Evolutionary conservation across 2,329 filamentous ascomycete species (phyloP).

Genomic region (Neodidymelliopsis sp.): DNA sequence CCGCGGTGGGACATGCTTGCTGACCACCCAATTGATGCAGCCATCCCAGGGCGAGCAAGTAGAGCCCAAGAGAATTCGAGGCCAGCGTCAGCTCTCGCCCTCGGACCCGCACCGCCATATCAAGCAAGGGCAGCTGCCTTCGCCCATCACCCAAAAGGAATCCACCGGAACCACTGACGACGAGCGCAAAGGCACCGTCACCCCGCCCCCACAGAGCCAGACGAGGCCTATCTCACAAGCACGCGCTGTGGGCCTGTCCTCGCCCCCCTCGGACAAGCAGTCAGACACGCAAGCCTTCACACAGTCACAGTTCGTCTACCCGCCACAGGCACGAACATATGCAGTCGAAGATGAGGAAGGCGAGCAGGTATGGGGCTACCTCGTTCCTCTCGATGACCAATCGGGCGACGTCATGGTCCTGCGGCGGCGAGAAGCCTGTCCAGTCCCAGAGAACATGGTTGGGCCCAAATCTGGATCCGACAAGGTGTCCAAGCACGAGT

Average conservation of each 20-base stretch:
- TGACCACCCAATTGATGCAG: conserved; percentile 55
- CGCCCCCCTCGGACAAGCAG: conserved; percentile 62
- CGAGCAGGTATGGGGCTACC: conserved; percentile 94
- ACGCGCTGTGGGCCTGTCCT: conserved; percentile 55
- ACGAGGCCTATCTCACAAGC: conserved; percentile 48
- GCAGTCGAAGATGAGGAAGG: conserved; percentile 84
- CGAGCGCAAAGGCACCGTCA: conserved; percentile 70
- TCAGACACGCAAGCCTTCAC: conserved; percentile 81
- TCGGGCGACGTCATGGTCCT: conserved; percentile 76
- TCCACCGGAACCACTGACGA: conserved; percentile 64
- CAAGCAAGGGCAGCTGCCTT: conserved; percentile 70
- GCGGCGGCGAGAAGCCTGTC: conserved; percentile 75
- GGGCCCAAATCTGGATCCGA: conserved; percentile 52
- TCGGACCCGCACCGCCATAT: conserved; percentile 60
- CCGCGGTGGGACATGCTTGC: conserved; percentile 3
- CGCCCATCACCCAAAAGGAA: conserved; percentile 76
- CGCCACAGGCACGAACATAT: conserved; percentile 74
- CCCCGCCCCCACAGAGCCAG: conserved; percentile 61
- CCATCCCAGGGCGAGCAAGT: conserved; percentile 69
- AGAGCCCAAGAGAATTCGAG: conserved; percentile 83
- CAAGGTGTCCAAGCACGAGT: conserved; percentile 58
- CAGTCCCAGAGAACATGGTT: conserved; percentile 57
- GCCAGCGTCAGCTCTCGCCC: conserved; percentile 70
- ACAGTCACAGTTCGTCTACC: conserved; percentile 84
- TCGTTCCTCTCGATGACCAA: conserved; percentile 79